Conservation (phyloP, 2,329 filamentous ascomycete species). For the Cladophialophora carrionii region DNA sequence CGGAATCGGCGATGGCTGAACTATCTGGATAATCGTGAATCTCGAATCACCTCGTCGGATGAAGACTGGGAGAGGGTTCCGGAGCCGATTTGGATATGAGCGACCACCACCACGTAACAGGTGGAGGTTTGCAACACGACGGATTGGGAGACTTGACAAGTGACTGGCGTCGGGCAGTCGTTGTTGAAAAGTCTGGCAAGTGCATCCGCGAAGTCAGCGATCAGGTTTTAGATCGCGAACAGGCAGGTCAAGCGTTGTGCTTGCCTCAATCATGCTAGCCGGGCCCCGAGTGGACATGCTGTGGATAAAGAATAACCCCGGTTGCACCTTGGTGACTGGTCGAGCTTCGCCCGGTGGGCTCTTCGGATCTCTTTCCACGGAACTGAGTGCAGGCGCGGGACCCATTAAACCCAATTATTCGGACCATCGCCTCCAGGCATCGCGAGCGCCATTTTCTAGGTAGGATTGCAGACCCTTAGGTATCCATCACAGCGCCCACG, state of each 20-base stretch:
- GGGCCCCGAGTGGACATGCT: slow-evolving; percentile 7
- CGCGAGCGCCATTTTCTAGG: slow-evolving; percentile 14
- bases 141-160: slow-evolving; percentile 1
- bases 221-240: slow-evolving; percentile 11
- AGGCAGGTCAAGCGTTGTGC: slow-evolving; percentile 24
- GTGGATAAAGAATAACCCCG: slow-evolving; percentile 6
- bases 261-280: slow-evolving; percentile 10
- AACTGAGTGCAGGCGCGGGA: not conserved
- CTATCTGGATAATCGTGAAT: not conserved
- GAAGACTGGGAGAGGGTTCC: not conserved
- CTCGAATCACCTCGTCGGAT: slow-evolving; percentile 1
- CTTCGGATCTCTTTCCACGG: slow-evolving; percentile 3
- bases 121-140: slow-evolving; percentile 4
- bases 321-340: slow-evolving; percentile 9
- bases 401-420: slow-evolving; percentile 3
- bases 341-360: slow-evolving; percentile 5
- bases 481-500: slow-evolving; percentile 11
- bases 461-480: slow-evolving; percentile 8
- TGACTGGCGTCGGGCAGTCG: slow-evolving; percentile 19
- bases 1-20: slow-evolving; percentile 10
- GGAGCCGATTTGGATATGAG: slow-evolving; percentile 4
- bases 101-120: slow-evolving; percentile 13
- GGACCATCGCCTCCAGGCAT: slow-evolving; percentile 4
- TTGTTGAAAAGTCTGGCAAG: slow-evolving; percentile 13
- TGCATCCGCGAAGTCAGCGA: slow-evolving; percentile 14